A percentile compares a stretch with the other conserved stretches of the same genome.
Conservation (phyloP, 140 eudicot species). For the Anethum foeniculum region DNA sequence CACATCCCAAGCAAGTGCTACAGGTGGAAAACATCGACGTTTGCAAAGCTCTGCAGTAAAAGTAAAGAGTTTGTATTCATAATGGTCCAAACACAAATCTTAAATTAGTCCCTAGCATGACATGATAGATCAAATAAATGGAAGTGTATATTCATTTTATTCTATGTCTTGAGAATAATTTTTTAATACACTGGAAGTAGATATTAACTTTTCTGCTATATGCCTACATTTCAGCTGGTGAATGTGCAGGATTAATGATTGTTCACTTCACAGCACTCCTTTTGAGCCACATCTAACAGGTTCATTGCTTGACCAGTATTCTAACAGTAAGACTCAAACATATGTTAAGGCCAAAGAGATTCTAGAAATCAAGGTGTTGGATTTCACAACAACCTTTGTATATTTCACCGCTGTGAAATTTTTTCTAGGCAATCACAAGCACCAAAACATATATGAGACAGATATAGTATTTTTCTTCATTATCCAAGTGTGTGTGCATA, state of each 20-base stretch:
- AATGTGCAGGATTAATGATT: not conserved
- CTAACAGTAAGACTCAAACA: not conserved
- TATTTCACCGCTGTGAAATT: not conserved
- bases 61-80: conserved; percentile 15
- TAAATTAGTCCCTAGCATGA: not conserved
- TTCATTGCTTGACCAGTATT: not conserved
- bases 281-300: not conserved
- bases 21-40: conserved; percentile 98
- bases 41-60: conserved; percentile 63
- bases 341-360: not conserved
- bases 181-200: not conserved
- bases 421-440: not conserved
- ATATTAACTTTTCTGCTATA: not conserved
- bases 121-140: not conserved
- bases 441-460: not conserved
- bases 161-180: not conserved
- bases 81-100: conserved; percentile 1
- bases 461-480: not conserved
- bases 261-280: not conserved
- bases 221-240: not conserved
- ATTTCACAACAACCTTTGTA: not conserved
- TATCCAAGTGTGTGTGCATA: not conserved
- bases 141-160: not conserved
- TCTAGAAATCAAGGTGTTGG: not conserved
- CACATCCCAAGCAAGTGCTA: conserved; percentile 84